Evolutionary conservation across 352 stramenopile species (phyloP).

Genomic region (Pythium plurisporium): DNA sequence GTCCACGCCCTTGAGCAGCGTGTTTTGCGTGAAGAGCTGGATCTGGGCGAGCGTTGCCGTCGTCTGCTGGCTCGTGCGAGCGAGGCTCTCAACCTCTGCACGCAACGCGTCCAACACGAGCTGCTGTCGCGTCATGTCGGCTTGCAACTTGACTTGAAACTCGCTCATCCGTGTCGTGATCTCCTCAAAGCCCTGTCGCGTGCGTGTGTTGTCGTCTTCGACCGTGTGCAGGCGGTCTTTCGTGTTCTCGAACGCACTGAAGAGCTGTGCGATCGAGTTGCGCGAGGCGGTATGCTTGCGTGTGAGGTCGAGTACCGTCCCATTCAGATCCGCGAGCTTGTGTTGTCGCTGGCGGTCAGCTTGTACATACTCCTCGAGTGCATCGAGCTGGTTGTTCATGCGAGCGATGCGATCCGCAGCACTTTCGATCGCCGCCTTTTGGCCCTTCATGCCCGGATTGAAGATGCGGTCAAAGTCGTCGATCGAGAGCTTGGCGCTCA

Average conservation of each 20-base stretch:
- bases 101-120: constrained; percentile 14
- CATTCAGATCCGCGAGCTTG: constrained; percentile 43
- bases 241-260: constrained; percentile 25
- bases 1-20: constrained; percentile 36
- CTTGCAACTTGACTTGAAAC: constrained; percentile 23
- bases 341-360: constrained; percentile 42
- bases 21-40: constrained; percentile 39
- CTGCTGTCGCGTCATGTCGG: constrained; percentile 20
- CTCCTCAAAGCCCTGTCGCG: constrained; percentile 7
- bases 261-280: constrained; percentile 40
- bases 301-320: constrained; percentile 42
- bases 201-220: neutral
- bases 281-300: constrained; percentile 41
- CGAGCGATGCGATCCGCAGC: constrained; percentile 40
- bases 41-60: constrained; percentile 33
- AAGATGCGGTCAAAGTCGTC: constrained; percentile 69
- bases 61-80: constrained; percentile 26
- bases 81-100: constrained; percentile 26
- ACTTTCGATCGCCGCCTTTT: constrained; percentile 42
- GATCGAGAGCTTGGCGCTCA: constrained; percentile 48
- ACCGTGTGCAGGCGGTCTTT: constrained; percentile 9
- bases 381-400: constrained; percentile 51
- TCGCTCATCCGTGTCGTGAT: constrained; percentile 18
- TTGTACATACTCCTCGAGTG: constrained; percentile 40
- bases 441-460: constrained; percentile 42